A percentile compares a stretch with the other conserved stretches of the same genome.
These are phyloP conservation scores for Arxiozyma slooffiae DNA, from an alignment of 1,139 yeast species.

Conservation along the genomic window DNA sequence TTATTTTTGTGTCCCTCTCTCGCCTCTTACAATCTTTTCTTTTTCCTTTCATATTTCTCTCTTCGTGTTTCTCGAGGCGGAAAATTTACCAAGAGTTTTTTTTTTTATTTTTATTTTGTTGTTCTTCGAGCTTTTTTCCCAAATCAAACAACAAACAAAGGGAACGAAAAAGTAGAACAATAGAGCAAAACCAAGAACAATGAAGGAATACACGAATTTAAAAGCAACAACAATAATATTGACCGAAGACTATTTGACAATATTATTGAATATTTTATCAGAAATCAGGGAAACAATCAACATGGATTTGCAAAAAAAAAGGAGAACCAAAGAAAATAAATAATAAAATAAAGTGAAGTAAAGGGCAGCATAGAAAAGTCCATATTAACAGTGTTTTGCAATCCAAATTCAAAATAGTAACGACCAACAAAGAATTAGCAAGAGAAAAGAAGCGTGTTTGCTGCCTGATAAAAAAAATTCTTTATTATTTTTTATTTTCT, in stretches of 20 bases:
- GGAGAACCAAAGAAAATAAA: too few relatives aligned
- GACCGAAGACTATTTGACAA: neutral
- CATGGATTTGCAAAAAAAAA: too few relatives aligned
- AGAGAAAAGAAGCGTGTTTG: too few relatives aligned
- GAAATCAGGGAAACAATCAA: too few relatives aligned
- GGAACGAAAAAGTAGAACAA: neutral
- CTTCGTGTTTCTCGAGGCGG: neutral
- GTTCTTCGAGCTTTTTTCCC: neutral
- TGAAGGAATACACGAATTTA: neutral
- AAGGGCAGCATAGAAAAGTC: neutral
- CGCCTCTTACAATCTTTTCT: neutral
- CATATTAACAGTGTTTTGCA: too few relatives aligned
- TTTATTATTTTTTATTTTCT: too few relatives aligned
- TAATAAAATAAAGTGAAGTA: neutral
- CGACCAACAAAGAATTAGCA: neutral
- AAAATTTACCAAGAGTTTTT: neutral
- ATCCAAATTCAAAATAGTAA: too few relatives aligned
- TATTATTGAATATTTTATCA: neutral
- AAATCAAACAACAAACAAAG: neutral
- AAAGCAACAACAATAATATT: too few relatives aligned
- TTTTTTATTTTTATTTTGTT: too few relatives aligned
- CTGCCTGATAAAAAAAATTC: neutral
- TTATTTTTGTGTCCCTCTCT: neutral
- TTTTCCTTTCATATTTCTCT: neutral
- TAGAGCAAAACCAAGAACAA: too few relatives aligned